phyloP scores from a whole-genome alignment of 306 rosid genomes.

The Rubus idaeus region DNA sequence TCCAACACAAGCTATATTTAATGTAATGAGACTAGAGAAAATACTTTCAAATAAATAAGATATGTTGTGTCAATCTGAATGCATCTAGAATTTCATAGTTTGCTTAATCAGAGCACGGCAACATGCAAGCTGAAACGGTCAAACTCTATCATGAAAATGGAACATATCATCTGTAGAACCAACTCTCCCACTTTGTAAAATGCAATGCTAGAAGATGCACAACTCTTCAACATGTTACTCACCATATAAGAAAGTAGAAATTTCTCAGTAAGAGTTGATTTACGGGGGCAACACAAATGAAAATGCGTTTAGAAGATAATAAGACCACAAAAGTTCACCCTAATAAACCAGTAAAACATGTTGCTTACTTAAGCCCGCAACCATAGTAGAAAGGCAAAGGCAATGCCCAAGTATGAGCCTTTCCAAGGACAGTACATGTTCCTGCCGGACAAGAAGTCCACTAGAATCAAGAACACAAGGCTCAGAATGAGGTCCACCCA shows the following conservation, averaged over 20 bases:
- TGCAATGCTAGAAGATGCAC: not conserved
- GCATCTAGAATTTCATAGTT: no score
- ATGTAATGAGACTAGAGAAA: no score
- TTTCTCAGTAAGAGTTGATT: not conserved
- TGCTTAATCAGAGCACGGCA: no score
- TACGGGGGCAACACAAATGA: no score
- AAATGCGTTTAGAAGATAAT: no score
- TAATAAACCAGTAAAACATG: conserved; percentile 27
- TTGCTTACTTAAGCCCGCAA: conserved; percentile 70
- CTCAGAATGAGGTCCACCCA: conserved; percentile 89
- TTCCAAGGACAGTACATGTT: conserved; percentile 78
- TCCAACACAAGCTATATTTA: not conserved
- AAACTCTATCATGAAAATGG: not conserved
- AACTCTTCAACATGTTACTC: no score
- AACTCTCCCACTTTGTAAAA: not conserved
- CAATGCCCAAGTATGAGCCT: conserved; percentile 89
- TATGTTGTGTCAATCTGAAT: not conserved
- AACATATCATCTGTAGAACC: not conserved
- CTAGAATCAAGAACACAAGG: conserved; percentile 78
- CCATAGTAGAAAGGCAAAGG: conserved; percentile 69
- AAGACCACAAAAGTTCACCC: no score
- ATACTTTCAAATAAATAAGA: no score
- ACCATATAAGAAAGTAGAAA: not conserved
- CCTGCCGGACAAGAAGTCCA: conserved; percentile 92
- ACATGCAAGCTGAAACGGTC: not conserved